Conservation (phyloP, 2,329 filamentous ascomycete species). For the Davidsoniella eucalypti region DNA sequence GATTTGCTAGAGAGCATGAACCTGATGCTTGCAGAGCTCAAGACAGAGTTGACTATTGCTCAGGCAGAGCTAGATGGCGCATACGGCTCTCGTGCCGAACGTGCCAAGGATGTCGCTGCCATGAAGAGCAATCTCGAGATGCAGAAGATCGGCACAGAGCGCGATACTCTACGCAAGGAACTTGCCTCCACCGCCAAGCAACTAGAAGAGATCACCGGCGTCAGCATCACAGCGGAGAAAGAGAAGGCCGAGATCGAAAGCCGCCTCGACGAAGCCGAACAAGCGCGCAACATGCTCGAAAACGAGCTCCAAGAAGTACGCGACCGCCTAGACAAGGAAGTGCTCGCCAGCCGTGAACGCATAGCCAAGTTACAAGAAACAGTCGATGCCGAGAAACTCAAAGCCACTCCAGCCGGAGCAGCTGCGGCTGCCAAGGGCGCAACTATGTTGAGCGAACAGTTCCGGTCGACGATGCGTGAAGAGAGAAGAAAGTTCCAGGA, state of each 20-base stretch:
- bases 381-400: constrained; percentile 33
- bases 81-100: constrained; percentile 41
- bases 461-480: constrained; percentile 37
- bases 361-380: constrained; percentile 31
- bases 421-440: constrained; percentile 26
- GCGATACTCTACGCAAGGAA: constrained; percentile 34
- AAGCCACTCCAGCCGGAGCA: constrained; percentile 20
- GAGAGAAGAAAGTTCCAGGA: constrained; percentile 41
- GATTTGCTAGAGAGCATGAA: constrained; percentile 34
- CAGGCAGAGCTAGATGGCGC: constrained; percentile 46
- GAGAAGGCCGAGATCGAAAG: constrained; percentile 31
- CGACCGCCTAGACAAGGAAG: constrained; percentile 26
- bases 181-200: constrained; percentile 34
- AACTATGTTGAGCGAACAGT: constrained; percentile 38
- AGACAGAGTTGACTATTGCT: constrained; percentile 44
- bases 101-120: constrained; percentile 40
- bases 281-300: constrained; percentile 22
- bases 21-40: constrained; percentile 38
- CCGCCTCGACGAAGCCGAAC: constrained; percentile 26
- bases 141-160: constrained; percentile 28
- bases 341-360: constrained; percentile 22
- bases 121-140: constrained; percentile 32
- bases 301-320: constrained; percentile 22
- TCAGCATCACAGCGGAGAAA: constrained; percentile 32
- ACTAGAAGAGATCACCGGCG: constrained; percentile 35